Evolutionary conservation across 805 yeast species (phyloP).

Genomic region (Starmera amethionina): DNA sequence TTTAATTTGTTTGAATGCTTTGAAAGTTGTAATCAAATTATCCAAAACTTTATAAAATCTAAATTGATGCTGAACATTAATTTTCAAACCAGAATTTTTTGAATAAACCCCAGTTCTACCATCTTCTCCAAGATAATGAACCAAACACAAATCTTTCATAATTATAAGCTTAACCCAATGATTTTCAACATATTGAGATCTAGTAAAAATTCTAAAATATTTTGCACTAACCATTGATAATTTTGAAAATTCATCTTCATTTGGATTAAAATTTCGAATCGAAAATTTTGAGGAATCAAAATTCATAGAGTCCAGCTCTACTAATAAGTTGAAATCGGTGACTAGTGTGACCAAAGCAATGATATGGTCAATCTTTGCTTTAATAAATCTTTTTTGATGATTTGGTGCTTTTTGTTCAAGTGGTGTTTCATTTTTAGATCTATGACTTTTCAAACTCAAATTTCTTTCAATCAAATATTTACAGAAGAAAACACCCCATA

Average conservation of each 20-base stretch:
- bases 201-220: not conserved
- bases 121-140: not conserved
- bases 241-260: not conserved
- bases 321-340: not conserved
- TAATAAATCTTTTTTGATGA: not conserved
- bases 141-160: not conserved
- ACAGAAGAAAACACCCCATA: constrained; percentile 1
- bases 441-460: not conserved
- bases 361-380: not conserved
- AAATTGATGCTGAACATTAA: constrained; percentile 25
- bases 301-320: not conserved
- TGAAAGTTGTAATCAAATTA: constrained; percentile 36
- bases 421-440: not conserved
- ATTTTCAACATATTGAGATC: not conserved
- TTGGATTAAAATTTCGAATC: not conserved
- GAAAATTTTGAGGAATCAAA: not conserved
- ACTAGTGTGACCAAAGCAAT: not conserved
- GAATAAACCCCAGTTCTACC: constrained; percentile 4
- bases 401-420: not conserved
- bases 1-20: constrained; percentile 35
- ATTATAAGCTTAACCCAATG: not conserved
- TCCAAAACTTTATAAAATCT: constrained; percentile 41
- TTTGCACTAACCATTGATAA: not conserved
- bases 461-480: not conserved
- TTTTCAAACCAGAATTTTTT: constrained; percentile 11